These are phyloP conservation scores for Platanthera zijinensis DNA, from an alignment of 106 monocot genomes.

Conservation along the genomic window DNA sequence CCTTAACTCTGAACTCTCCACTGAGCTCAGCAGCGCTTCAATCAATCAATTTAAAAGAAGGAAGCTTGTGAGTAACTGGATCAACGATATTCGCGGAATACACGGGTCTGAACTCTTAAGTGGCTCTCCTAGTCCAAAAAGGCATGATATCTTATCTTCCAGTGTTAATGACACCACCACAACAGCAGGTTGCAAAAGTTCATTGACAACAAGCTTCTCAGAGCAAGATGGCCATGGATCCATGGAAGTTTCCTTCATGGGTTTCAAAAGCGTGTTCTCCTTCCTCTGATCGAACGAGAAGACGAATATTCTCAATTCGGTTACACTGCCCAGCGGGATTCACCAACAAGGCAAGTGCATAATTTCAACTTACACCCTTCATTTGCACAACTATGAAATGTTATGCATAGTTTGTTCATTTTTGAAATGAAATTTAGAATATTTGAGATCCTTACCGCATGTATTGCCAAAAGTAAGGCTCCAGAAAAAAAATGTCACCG, in stretches of 20 bases:
- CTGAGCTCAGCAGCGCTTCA: neutral
- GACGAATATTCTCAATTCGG: neutral
- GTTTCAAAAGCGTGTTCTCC: conserved; percentile 65
- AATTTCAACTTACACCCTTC: no score
- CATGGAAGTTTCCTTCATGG: conserved; percentile 26
- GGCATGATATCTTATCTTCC: neutral
- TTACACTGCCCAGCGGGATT: neutral
- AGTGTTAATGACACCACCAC: neutral
- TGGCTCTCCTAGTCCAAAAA: neutral
- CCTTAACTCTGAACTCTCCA: neutral
- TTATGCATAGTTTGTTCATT: no score
- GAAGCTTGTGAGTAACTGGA: neutral
- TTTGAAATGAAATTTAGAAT: no score
- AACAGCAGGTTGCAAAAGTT: neutral
- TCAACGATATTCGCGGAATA: conserved; percentile 6
- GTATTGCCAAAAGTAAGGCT: no score
- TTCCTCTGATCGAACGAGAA: conserved; percentile 35
- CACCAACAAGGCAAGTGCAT: no score
- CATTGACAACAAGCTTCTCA: neutral
- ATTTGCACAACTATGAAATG: no score
- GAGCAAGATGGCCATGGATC: neutral
- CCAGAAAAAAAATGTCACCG: no score
- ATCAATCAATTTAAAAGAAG: neutral
- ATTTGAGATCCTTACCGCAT: no score
- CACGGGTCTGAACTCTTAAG: neutral